Percentiles rank a stretch among this genome's conserved stretches.
phyloP scores from a whole-genome alignment of 148 eudicot species.

The Camellia granthamiana region DNA sequence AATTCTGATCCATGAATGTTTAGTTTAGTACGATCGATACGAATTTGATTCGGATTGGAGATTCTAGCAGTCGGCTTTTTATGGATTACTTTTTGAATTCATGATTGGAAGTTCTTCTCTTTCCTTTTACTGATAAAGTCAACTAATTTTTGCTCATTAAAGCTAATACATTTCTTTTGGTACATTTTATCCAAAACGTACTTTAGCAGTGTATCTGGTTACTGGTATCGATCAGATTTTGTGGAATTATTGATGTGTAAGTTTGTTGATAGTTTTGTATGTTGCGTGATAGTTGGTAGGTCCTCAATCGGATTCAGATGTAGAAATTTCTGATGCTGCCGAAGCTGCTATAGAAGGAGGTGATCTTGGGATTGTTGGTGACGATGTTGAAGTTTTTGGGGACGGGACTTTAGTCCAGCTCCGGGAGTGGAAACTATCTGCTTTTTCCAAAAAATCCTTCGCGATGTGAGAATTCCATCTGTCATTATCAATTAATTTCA shows the following conservation, averaged over 20 bases:
- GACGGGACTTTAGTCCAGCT: conserved; percentile 55
- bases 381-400: conserved; percentile 50
- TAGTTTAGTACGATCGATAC: not conserved
- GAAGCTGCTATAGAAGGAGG: conserved; percentile 43
- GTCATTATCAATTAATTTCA: not conserved
- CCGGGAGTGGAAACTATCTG: conserved; percentile 75
- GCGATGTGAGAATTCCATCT: conserved; percentile 37
- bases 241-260: not conserved
- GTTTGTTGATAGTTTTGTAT: not conserved
- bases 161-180: not conserved
- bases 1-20: not conserved
- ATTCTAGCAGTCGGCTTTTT: not conserved
- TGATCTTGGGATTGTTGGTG: conserved; percentile 71
- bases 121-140: not conserved
- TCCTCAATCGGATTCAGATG: conserved; percentile 52
- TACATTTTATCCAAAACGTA: not conserved
- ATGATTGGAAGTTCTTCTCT: not conserved
- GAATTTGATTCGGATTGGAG: not conserved
- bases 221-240: not conserved
- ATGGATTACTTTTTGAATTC: not conserved
- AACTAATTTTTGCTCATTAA: not conserved
- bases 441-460: conserved; percentile 76
- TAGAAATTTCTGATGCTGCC: conserved; percentile 41
- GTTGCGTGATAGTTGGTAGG: conserved; percentile 52
- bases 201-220: not conserved